phyloP scores from a whole-genome alignment of 106 monocot genomes.

The Hemerocallis citrina region DNA sequence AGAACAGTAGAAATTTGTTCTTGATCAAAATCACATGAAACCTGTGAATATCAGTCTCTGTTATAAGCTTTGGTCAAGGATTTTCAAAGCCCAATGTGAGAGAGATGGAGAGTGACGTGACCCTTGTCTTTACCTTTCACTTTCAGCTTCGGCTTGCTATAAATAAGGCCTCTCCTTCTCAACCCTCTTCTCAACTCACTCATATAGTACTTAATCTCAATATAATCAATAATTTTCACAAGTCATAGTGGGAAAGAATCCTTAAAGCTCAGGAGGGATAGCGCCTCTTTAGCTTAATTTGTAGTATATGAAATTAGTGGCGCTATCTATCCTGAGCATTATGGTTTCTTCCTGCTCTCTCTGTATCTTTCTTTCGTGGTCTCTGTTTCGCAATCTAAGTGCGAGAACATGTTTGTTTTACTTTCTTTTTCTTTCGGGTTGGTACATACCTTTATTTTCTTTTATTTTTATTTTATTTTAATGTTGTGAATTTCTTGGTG shows the following conservation, averaged over 20 bases:
- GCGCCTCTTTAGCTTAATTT: neutral
- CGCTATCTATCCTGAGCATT: constrained; percentile 8
- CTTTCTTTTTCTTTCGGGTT: no score
- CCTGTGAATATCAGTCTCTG: neutral
- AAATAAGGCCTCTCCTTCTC: neutral
- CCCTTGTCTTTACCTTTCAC: neutral
- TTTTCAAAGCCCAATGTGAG: neutral
- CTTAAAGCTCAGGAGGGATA: constrained; percentile 7
- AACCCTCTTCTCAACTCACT: neutral
- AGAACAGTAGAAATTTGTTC: neutral
- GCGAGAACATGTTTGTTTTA: no score
- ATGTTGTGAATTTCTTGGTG: no score
- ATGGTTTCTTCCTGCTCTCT: neutral
- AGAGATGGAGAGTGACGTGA: neutral
- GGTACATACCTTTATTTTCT: no score
- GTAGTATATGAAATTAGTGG: neutral
- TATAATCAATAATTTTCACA: neutral
- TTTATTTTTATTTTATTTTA: no score
- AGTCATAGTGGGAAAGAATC: constrained; percentile 1
- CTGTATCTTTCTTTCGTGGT: neutral
- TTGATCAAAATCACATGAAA: neutral
- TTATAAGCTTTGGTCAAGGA: neutral
- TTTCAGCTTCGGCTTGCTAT: neutral
- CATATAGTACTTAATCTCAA: neutral
- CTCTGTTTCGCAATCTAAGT: neutral